Evolutionary conservation across 495 filamentous ascomycete genomes (phyloP), one percentile per base, ranked within the genome.

Genomic region (Penicillium turbatum): DNA sequence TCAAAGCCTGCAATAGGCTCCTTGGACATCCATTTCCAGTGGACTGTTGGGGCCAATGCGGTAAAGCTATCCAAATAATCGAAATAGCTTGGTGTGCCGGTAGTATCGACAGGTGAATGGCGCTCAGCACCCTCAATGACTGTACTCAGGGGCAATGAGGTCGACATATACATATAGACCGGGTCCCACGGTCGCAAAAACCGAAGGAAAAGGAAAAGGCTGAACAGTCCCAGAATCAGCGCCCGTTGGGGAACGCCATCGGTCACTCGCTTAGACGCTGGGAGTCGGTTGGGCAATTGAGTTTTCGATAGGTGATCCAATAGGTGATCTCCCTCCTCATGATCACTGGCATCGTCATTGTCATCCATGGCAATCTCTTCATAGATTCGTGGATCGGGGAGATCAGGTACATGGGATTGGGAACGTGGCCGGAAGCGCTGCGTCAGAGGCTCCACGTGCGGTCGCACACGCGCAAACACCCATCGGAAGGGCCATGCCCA

Each of bases 141-240:
- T 0, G 65, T 62, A 0, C 60, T 59, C 48, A 71, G 37, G 3
- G 67, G 63, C 19, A 73, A 44, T 2, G 67, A 58, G 1, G 64
- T 57, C 1, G 70, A 71, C 5, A 73, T 57, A 42, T 66, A 73
- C 45, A 63, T 55, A 37, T 66, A 71, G 0, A 70, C 59, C 1
- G 68, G 60, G 17, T 68, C 59, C 31, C 56, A 57, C 11, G 70
- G 70, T 6, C 70, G 66, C 6, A 65, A 29, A 15, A 51, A 51
- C 16, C 70, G 70, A 4, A 73, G 52, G 10, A 61, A 41, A 0
- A 60, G 45, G 32, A 62, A 62, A 6, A 59, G 47, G 48, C 41
- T 34, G 5, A 60, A 45, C 6, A 67, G 34, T 34, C 57, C 17
- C 17, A 64, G 17, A 29, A 67, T 52, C 10, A 64, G 56, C 3